Conservation (phyloP, 768 basidiomycete genomes). For the Leccinum barrowsii region DNA sequence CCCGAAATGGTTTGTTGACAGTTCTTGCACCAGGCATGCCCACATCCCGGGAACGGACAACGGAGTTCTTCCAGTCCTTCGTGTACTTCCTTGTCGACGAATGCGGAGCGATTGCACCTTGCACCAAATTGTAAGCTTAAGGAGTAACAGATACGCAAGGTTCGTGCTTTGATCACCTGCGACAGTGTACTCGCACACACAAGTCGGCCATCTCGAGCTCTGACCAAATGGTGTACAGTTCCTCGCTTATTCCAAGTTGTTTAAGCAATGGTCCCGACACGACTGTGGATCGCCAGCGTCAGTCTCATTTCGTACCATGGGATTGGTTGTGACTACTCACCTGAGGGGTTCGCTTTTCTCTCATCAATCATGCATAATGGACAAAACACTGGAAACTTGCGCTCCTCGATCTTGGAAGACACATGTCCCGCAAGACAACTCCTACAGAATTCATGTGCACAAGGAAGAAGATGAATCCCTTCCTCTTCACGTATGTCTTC, state of each 20-base stretch:
- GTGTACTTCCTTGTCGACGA: conserved; percentile 50
- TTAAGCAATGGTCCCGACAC: conserved; percentile 36
- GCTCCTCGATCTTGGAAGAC: conserved; percentile 44
- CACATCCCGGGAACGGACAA: conserved; percentile 50
- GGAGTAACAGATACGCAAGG: background rate
- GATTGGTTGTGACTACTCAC: conserved; percentile 21
- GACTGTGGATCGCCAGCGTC: conserved; percentile 26
- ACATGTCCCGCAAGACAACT: conserved; percentile 46
- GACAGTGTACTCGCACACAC: conserved; percentile 45
- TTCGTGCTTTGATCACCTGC: conserved; percentile 34
- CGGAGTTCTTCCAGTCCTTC: conserved; percentile 36
- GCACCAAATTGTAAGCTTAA: background rate
- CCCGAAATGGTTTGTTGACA: conserved; percentile 42
- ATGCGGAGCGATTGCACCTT: conserved; percentile 50
- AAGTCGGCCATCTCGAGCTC: conserved; percentile 44
- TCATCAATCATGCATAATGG: conserved; percentile 48
- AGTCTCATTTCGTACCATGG: background rate
- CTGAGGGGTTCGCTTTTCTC: conserved; percentile 26
- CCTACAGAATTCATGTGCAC: conserved; percentile 53
- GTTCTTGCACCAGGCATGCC: conserved; percentile 55
- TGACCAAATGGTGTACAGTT: conserved; percentile 37
- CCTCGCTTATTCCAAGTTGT: conserved; percentile 41
- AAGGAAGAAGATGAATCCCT: conserved; percentile 39
- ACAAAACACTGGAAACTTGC: conserved; percentile 56
- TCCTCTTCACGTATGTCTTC: conserved; percentile 41